Conservation (phyloP, 495 filamentous ascomycete genomes). For the Tetracladium marchalianum region DNA sequence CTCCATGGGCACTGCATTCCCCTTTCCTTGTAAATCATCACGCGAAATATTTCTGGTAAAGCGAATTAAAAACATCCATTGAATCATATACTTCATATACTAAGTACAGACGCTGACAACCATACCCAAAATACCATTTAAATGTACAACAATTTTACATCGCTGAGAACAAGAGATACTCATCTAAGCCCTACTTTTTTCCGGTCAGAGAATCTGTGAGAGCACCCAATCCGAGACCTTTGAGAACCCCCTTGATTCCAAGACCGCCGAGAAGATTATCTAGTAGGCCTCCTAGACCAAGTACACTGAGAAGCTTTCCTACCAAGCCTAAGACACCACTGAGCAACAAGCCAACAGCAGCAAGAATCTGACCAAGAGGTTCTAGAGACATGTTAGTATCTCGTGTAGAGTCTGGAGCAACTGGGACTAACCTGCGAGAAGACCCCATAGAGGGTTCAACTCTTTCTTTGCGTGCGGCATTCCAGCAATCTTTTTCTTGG, state of each 20-base stretch:
- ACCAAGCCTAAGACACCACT: slow-evolving; percentile 76
- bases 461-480: slow-evolving; percentile 94
- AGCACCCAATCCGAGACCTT: slow-evolving; percentile 58
- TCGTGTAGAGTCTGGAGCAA: slow-evolving; percentile 2
- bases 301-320: slow-evolving; percentile 56
- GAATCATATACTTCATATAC: no score
- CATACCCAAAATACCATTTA: no score
- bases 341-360: slow-evolving; percentile 77
- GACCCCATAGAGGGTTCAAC: slow-evolving; percentile 77
- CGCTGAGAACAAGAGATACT: no score
- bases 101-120: no score
- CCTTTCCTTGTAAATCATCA: no score
- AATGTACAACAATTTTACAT: no score
- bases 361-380: slow-evolving; percentile 87
- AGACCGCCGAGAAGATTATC: slow-evolving; percentile 72
- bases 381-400: slow-evolving; percentile 26
- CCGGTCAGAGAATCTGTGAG: slow-evolving; percentile 45
- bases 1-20: no score
- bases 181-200: slow-evolving; percentile 21
- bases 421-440: slow-evolving; percentile 39
- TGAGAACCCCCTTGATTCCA: slow-evolving; percentile 69
- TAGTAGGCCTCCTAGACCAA: slow-evolving; percentile 77
- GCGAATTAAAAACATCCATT: no score
- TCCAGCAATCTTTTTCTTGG: slow-evolving; percentile 74
- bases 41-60: no score